Percentiles rank a stretch among this genome's conserved stretches.
Evolutionary conservation across 768 basidiomycete species (phyloP).

Genomic region (Rhodotorula kratochvilovae): DNA sequence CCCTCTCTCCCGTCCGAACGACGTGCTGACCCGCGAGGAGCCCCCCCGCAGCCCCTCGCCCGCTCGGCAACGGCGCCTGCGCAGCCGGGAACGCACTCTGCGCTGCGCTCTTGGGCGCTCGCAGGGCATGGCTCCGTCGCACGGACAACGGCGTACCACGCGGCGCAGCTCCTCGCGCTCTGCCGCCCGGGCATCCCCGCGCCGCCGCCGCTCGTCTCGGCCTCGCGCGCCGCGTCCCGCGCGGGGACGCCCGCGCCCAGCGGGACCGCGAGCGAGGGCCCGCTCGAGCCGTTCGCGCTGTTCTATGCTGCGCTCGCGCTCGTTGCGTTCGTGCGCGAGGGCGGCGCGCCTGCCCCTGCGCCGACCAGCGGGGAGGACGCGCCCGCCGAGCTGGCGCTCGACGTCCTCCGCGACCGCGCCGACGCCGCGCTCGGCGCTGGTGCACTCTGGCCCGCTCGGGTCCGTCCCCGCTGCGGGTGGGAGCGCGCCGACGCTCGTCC

Average conservation of each 20-base stretch:
- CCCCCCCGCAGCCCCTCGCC: constrained; percentile 19
- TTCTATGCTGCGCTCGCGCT: constrained; percentile 33
- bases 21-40: no score
- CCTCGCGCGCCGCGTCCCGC: neutral
- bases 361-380: no score
- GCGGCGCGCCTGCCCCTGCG: neutral
- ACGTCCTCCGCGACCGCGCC: constrained; percentile 13
- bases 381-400: constrained; percentile 9
- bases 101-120: constrained; percentile 15
- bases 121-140: constrained; percentile 16
- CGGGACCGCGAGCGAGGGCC: constrained; percentile 15
- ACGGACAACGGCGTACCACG: constrained; percentile 30
- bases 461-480: neutral
- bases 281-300: constrained; percentile 34
- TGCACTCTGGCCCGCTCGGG: neutral
- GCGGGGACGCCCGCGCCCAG: neutral
- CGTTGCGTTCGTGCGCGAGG: constrained; percentile 16
- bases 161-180: constrained; percentile 34
- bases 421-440: constrained; percentile 4
- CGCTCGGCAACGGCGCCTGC: neutral
- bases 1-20: neutral
- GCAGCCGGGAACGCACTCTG: neutral
- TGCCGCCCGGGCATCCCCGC: constrained; percentile 4
- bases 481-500: neutral
- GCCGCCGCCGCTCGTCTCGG: neutral